Evolutionary conservation across 768 basidiomycete genomes (phyloP), one percentile per base, ranked within the genome.

Genomic region (Boletus subcaerulescens): DNA sequence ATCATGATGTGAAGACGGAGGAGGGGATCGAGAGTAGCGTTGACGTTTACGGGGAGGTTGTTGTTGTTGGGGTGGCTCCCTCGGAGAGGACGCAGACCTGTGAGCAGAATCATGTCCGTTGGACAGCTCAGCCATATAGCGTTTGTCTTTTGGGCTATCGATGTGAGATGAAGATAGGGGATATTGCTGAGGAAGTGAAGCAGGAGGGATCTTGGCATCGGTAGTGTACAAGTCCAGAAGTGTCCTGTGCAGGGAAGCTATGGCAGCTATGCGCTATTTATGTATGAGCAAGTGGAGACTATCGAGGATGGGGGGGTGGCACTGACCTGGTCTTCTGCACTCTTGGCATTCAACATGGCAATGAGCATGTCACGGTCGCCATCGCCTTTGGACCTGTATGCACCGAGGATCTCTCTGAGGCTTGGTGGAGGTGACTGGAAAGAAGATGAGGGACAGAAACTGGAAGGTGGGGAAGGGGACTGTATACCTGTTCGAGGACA

Each of bases 361-460:
- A 96, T 79, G 20, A 97, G 78, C 84, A 95, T 88, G 49, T 95
- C 92, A 22, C 93, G 80, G 77, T 97, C 94, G 41, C 92, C 93
- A 57, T 94, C 91, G 56, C 94, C 94, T 65, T 86, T 90, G 38
- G 84, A 73, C 53, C 82, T 80, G 76, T 95, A 97, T 9, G 93
- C 93, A 38, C 81, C 80, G 24, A 97, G 83, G 41, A 97, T 93
- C 62, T 94, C 92, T 45, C 89, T 82, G 42, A 97, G 77, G 57
- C 76, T 85, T 0, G 94, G 92, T 1, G 93, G 90, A 26, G 92
- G 83, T 6, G 84, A 65, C 88, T 91, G 64, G 10, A 36, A 32
- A 33, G 50, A 40, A 13, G 45, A 44, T 61, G 50, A 52, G n/a
- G 50, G 26, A 39, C 40, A 20, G 17, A 18, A 22, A n/a, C 3